Conservation (phyloP, 1,284 basidiomycete genomes). For the Moesziomyces aphidis region DNA sequence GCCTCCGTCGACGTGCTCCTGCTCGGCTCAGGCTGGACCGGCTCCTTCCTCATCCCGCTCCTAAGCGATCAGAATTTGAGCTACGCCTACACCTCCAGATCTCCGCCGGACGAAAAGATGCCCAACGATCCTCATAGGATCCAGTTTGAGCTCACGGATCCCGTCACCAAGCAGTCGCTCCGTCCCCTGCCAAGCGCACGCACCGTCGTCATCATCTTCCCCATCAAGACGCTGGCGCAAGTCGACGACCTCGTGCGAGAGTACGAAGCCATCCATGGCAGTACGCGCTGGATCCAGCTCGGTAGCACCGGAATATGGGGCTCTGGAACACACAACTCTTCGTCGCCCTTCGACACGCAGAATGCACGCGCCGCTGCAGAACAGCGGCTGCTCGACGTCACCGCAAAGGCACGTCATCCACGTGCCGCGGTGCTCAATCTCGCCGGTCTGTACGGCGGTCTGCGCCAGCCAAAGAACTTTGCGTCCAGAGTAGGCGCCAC, state of each 20-base stretch:
- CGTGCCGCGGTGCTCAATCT: slow-evolving; percentile 52
- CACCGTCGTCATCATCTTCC: slow-evolving; percentile 76
- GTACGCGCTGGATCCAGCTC: slow-evolving; percentile 56
- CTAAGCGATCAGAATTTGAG: slow-evolving; percentile 63
- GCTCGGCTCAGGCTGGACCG: slow-evolving; percentile 79
- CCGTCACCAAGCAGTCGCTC: slow-evolving; percentile 69
- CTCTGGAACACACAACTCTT: slow-evolving; percentile 28
- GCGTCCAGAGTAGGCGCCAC: slow-evolving; percentile 41
- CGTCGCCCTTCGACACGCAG: slow-evolving; percentile 32
- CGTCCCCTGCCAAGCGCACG: slow-evolving; percentile 72
- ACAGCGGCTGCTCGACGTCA: slow-evolving; percentile 40
- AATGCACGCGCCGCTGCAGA: slow-evolving; percentile 42
- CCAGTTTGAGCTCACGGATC: slow-evolving; percentile 64
- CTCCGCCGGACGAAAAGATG: slow-evolving; percentile 61
- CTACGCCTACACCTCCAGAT: slow-evolving; percentile 72
- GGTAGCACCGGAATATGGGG: slow-evolving; percentile 60
- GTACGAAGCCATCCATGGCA: slow-evolving; percentile 41
- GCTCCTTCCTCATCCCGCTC: slow-evolving; percentile 75
- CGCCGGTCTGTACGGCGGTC: slow-evolving; percentile 56
- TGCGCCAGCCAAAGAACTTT: slow-evolving; percentile 49
- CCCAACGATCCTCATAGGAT: slow-evolving; percentile 63
- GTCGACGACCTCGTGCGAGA: slow-evolving; percentile 45
- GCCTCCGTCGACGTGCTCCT: slow-evolving; percentile 73
- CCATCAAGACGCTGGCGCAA: slow-evolving; percentile 45
- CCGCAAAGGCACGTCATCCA: slow-evolving; percentile 1